These are phyloP conservation scores for Dendrocalamus latiflorus DNA, from an alignment of 202 grass and related monocot genomes.

Conservation along the genomic window DNA sequence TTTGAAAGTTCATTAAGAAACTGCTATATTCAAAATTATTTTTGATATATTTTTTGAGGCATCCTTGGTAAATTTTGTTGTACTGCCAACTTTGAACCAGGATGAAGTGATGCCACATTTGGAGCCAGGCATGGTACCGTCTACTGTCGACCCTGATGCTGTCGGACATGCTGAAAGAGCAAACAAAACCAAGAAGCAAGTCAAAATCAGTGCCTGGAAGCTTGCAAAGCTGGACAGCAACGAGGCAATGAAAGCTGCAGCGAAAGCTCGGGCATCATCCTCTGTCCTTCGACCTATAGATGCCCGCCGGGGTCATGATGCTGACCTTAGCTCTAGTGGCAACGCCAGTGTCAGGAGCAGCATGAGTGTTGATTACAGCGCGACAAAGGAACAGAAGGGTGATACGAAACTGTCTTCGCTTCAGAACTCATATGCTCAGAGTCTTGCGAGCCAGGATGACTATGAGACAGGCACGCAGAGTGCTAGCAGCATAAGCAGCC, in stretches of 20 bases:
- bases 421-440: conserved; percentile 50
- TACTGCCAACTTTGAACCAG: conserved; percentile 38
- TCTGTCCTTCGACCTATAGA: conserved; percentile 71
- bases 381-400: conserved; percentile 33
- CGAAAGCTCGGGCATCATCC: conserved; percentile 70
- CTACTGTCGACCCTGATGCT: conserved; percentile 62
- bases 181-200: conserved; percentile 66
- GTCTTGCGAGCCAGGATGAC: conserved; percentile 55
- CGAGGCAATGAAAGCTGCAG: conserved; percentile 64
- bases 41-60: no score
- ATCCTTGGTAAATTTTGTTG: not conserved
- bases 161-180: conserved; percentile 39
- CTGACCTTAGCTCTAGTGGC: conserved; percentile 54
- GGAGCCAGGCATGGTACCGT: conserved; percentile 68
- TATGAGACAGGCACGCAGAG: conserved; percentile 57
- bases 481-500: conserved; percentile 67
- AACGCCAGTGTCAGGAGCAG: conserved; percentile 59
- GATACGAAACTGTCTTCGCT: conserved; percentile 31
- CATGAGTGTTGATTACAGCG: conserved; percentile 36
- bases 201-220: conserved; percentile 93
- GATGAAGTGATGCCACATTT: conserved; percentile 82
- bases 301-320: conserved; percentile 13
- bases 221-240: conserved; percentile 75
- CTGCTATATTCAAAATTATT: no score
- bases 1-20: not conserved